Evolutionary conservation across 805 yeast species (phyloP).

Genomic region (Candida palmyrensis): DNA sequence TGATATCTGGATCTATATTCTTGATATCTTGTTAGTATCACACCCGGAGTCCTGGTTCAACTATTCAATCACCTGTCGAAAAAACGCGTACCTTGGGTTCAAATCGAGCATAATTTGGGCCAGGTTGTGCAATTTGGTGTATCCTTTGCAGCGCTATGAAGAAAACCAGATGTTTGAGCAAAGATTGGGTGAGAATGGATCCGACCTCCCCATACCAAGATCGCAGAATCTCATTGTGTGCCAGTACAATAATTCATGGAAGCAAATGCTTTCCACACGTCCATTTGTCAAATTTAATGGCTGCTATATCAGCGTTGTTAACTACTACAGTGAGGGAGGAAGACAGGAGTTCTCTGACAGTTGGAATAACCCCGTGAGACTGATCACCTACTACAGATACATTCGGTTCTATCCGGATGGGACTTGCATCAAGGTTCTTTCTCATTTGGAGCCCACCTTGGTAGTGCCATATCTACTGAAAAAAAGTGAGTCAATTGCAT

Average conservation of each 20-base stretch:
- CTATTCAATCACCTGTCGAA: constrained; percentile 55
- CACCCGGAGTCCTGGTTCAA: constrained; percentile 65
- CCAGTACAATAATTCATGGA: constrained; percentile 33
- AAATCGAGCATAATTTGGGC: constrained; percentile 46
- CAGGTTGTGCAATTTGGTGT: constrained; percentile 44
- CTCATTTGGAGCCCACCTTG: constrained; percentile 64
- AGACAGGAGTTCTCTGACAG: constrained; percentile 58
- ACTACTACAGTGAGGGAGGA: constrained; percentile 81
- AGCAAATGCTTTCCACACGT: constrained; percentile 51
- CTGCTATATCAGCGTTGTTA: constrained; percentile 77
- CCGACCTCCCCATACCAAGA: constrained; percentile 27
- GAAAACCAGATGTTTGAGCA: constrained; percentile 28
- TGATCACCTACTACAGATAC: constrained; percentile 86
- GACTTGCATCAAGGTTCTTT: constrained; percentile 59
- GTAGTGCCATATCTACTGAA: constrained; percentile 56
- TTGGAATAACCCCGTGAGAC: constrained; percentile 71
- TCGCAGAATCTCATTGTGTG: constrained; percentile 25
- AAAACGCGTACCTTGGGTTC: constrained; percentile 54
- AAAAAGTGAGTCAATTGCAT: neutral
- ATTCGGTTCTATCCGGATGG: constrained; percentile 80
- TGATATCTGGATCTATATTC: constrained; percentile 51
- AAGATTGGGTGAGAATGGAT: constrained; percentile 12
- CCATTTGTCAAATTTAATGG: constrained; percentile 83
- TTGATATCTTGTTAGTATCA: constrained; percentile 39
- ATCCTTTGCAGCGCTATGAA: constrained; percentile 50